Percentiles rank a stretch among this genome's conserved stretches.
These are phyloP conservation scores for Alternaria gaisen DNA, from an alignment of 2,329 filamentous ascomycete genomes.

Conservation along the genomic window DNA sequence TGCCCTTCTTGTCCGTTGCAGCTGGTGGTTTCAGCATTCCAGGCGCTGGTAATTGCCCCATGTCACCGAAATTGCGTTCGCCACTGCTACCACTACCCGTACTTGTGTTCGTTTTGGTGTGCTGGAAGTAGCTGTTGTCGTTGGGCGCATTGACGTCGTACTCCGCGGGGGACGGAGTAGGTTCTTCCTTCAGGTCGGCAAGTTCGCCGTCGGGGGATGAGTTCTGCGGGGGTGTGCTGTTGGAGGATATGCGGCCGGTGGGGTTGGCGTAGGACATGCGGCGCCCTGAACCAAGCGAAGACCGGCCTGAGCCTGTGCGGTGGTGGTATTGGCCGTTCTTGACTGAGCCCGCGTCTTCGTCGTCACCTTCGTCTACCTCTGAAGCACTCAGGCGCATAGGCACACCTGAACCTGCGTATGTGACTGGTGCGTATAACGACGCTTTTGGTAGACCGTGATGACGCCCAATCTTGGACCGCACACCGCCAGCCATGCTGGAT, in stretches of 20 bases:
- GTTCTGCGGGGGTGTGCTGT: constrained; percentile 63
- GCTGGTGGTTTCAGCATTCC: constrained; percentile 55
- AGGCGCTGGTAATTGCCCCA: constrained; percentile 59
- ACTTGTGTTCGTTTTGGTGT: constrained; percentile 53
- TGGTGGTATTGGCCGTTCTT: constrained; percentile 63
- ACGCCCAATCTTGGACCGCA: constrained; percentile 80
- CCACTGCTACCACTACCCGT: constrained; percentile 55
- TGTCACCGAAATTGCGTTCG: constrained; percentile 62
- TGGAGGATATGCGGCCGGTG: constrained; percentile 59
- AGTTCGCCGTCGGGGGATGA: constrained; percentile 48
- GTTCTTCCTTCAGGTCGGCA: constrained; percentile 53
- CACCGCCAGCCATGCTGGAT: constrained; percentile 56
- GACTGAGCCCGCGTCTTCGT: constrained; percentile 69
- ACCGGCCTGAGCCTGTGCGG: constrained; percentile 77
- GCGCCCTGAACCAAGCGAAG: constrained; percentile 63
- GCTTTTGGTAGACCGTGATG: constrained; percentile 84
- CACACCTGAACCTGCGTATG: constrained; percentile 79
- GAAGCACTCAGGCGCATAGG: constrained; percentile 93
- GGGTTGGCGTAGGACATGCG: constrained; percentile 51
- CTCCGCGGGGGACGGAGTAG: constrained; percentile 56
- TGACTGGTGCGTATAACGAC: constrained; percentile 80
- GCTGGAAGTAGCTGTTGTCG: constrained; percentile 55
- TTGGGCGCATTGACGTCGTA: constrained; percentile 36
- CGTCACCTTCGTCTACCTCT: constrained; percentile 89
- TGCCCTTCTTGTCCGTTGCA: constrained; percentile 59